Conservation (phyloP, 2,329 filamentous ascomycete genomes). For the Aspergillus sp. region DNA sequence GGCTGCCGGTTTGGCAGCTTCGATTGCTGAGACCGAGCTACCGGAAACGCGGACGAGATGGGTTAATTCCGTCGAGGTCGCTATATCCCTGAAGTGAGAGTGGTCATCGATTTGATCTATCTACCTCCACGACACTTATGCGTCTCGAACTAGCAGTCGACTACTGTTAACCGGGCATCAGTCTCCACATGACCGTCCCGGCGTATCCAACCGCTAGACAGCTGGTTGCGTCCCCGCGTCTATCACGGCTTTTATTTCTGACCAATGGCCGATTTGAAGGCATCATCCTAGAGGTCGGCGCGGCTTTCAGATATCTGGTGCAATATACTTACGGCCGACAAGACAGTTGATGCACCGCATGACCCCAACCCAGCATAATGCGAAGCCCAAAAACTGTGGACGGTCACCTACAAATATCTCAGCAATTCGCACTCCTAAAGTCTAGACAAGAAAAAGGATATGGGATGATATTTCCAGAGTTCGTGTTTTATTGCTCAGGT, state of each 20-base stretch:
- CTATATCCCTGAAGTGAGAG: conserved; percentile 42
- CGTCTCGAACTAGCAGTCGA: neutral
- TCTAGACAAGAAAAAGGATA: neutral
- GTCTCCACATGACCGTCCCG: neutral
- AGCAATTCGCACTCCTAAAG: neutral
- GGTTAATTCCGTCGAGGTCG: conserved; percentile 49
- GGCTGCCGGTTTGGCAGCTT: conserved; percentile 17
- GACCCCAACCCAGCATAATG: too few relatives aligned
- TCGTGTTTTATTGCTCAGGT: neutral
- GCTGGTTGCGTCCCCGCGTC: too few relatives aligned
- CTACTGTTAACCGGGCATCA: neutral
- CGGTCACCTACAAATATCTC: neutral
- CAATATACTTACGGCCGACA: too few relatives aligned
- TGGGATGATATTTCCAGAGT: conserved; percentile 2
- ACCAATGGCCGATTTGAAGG: too few relatives aligned
- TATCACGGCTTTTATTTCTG: too few relatives aligned
- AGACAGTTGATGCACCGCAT: too few relatives aligned
- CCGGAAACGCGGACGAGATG: conserved; percentile 47
- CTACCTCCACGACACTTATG: neutral
- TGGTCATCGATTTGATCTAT: neutral
- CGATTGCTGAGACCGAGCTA: conserved; percentile 37
- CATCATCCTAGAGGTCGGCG: too few relatives aligned
- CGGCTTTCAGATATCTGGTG: too few relatives aligned
- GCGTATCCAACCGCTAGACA: too few relatives aligned
- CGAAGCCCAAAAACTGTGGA: neutral